Evolutionary conservation across 768 basidiomycete genomes (phyloP).

Genomic region (Pholiota conissans): DNA sequence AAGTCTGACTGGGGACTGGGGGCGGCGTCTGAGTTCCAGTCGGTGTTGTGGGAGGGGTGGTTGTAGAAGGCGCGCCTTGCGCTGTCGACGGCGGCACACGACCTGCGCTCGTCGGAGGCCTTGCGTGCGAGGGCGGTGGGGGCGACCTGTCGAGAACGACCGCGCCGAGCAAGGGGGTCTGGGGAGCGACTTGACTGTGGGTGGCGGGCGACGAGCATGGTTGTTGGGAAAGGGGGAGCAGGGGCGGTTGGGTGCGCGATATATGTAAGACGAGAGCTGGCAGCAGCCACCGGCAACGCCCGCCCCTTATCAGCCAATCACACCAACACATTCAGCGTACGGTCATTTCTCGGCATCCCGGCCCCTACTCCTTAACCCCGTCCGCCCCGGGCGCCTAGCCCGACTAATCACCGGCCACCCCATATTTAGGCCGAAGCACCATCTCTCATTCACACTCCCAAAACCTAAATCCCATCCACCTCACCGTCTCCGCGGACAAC

Average conservation of each 20-base stretch:
- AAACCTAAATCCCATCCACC: background rate
- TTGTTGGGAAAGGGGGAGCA: slow-evolving; percentile 11
- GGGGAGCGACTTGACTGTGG: background rate
- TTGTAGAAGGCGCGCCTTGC: background rate
- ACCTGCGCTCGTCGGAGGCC: slow-evolving; percentile 40
- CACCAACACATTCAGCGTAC: background rate
- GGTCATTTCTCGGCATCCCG: background rate
- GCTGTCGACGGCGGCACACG: background rate
- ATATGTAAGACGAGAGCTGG: slow-evolving; percentile 3
- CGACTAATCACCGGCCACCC: background rate
- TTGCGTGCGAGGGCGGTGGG: slow-evolving; percentile 41
- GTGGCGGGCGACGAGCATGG: slow-evolving; percentile 8
- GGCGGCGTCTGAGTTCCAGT: background rate
- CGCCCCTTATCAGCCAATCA: slow-evolving; percentile 21
- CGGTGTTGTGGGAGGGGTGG: background rate
- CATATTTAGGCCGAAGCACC: background rate
- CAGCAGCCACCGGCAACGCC: slow-evolving; percentile 3
- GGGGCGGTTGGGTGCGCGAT: background rate
- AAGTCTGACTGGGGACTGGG: background rate
- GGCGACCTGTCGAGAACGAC: slow-evolving; percentile 35
- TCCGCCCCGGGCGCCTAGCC: background rate
- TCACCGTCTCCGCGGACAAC: background rate
- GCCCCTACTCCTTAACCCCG: background rate
- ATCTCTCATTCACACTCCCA: background rate
- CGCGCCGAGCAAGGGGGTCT: slow-evolving; percentile 17